Conservation (phyloP, 192 early-diverging fungal species). For the Spizellomyces punctatus region DNA sequence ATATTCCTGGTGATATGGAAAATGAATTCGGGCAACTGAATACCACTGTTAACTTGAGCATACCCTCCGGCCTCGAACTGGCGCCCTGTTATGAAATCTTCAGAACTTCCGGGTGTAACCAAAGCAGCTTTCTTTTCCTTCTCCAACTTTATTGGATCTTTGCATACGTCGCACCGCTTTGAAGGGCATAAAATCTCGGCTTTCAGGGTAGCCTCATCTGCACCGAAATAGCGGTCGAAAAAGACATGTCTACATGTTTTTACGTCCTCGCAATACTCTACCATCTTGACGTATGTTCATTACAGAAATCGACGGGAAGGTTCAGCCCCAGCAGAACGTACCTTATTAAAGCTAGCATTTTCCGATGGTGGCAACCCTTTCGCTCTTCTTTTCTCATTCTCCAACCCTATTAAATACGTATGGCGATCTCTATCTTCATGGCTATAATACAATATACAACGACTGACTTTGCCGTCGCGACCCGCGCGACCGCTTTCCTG, state of each 20-base stretch:
- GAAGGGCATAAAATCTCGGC: constrained; percentile 25
- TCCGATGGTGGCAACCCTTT: background rate
- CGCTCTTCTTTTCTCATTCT: background rate
- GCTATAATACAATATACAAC: constrained; percentile 53
- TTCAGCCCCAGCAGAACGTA: background rate
- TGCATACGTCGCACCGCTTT: constrained; percentile 49
- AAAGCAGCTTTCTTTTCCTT: constrained; percentile 13
- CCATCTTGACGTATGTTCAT: constrained; percentile 30
- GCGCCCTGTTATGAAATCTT: background rate
- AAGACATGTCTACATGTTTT: constrained; percentile 45
- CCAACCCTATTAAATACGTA: constrained; percentile 25
- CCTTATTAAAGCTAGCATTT: constrained; percentile 36
- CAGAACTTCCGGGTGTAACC: background rate
- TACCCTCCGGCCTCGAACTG: constrained; percentile 31
- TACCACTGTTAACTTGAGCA: background rate
- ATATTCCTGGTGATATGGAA: background rate
- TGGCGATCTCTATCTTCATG: constrained; percentile 43
- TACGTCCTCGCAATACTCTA: constrained; percentile 52
- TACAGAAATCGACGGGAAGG: constrained; percentile 6
- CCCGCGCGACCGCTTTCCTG: constrained; percentile 59
- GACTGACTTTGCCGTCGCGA: constrained; percentile 44
- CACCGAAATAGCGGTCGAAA: constrained; percentile 46
- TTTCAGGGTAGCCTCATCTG: background rate
- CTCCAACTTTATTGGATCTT: constrained; percentile 38
- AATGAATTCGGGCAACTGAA: background rate